Base-by-base conservation (phyloP, 2,329 filamentous ascomycete genomes). In the Nectriaceae sp. region DNA sequence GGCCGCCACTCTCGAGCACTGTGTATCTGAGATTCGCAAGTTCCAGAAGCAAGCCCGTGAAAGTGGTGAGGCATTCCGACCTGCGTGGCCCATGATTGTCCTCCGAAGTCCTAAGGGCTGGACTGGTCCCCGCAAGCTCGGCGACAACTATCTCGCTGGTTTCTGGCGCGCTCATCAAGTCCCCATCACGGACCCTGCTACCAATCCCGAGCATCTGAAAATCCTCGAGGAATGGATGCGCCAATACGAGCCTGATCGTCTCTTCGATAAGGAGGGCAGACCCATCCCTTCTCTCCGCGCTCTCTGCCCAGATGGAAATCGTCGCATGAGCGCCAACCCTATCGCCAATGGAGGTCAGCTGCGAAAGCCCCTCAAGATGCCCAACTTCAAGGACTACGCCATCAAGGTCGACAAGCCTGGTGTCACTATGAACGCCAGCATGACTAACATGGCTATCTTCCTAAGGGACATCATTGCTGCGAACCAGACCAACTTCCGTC, bases 151-250 rank as follows among this genome's bases (percentile, higher is more conserved):
- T 57, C 77, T 90, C 6, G 83, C 83, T 59, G 88, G 88, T n/a
- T 91, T 83, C 74, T 92, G 87, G 87, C 80, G 87, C 37, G 76
- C 88, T 16, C 88, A 92, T 64, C 88, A 92, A 68, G 84, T 92
- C 5, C 88, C 88, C 37, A 84, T 92, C 50, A 78, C 87, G 4
- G 85, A 88, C 54, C 85, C 88, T 2, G 75, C 77, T 29, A 80
- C 77, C 20, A 89, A 89, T 63, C 75, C 79, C 1, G 74, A 78
- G 13, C 84, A 89, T 50, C 73, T 91, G 47, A 82, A 87, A 69
- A 54, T 83, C 2, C 77, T 92, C 5, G 88, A 92, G 68, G 69
- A 80, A 22, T 92, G 88, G 88, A 89, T 92, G 86, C 83, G 80
- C 56, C 80, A 80, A 59, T 92, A 92, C 66, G 80, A 86, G 59